Base-by-base conservation (phyloP, 257 asterid species). In the Nicotiana tabacum region DNA sequence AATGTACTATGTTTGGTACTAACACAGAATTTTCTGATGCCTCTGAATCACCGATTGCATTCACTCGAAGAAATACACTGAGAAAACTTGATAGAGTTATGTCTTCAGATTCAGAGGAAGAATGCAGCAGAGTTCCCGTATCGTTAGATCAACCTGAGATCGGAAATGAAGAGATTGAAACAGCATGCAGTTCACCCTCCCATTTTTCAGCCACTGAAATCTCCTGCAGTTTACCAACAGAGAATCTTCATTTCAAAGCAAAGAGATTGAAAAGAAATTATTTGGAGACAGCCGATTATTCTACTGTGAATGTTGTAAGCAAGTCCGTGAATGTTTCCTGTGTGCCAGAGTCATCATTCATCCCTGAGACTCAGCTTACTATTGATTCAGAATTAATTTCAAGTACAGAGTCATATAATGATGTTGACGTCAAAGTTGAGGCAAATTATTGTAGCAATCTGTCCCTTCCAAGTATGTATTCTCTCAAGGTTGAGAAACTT, bases 101-200 rank as follows among this genome's bases (percentile, higher is more conserved):
- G 68, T 91, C 93, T 65, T 95, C 99, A 4, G 99, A 93, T 87
- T 92, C 98, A 35, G 97, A 93, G 83, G 98, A 93, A 79, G 98
- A 92, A 46, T 53, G 89, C 80, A 85, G 81, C 83, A 87, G 82
- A 64, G 65, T 85, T 85, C 85, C 91, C 84, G 57, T 83, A 53
- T 82, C 74, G 83, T 88, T 87, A 53, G 82, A 82, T 80, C 85
- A 88, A 81, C 83, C 87, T 84, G 87, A 86, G 83, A 64, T 78
- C 62, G 80, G 84, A 72, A 85, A 84, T 72, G 88, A 88, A 78
- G 78, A 81, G 58, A 80, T 68, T 81, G 89, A 88, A 65, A 83
- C 76, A 87, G 72, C 78, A 55, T 77, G 84, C 70, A 48, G 67
- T 57, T 70, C 88, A 64, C 82, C 86, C 81, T 69, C 85, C 83